Conservation (phyloP, 768 basidiomycete species). For the Boletellus ananas region DNA sequence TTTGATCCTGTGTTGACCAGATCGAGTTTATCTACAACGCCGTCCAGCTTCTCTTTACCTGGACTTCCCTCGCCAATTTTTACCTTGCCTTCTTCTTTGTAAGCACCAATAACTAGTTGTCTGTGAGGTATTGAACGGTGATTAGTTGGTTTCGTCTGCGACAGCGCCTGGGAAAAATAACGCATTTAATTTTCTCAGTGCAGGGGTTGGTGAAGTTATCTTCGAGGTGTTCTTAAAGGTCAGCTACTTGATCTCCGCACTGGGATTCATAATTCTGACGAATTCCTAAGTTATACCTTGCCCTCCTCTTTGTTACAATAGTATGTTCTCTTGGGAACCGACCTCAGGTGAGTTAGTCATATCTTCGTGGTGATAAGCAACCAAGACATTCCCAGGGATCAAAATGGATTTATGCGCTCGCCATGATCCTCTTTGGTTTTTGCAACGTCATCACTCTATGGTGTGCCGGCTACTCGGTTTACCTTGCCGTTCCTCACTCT, state of each 20-base stretch:
- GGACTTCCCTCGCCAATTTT: conserved; percentile 92
- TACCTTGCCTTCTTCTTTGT: conserved; percentile 94
- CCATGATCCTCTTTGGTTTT: conserved; percentile 75
- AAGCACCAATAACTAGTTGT: conserved; percentile 33
- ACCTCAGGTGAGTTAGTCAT: conserved; percentile 47
- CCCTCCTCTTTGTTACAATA: conserved; percentile 72
- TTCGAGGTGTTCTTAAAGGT: conserved; percentile 75
- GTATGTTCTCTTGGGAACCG: conserved; percentile 92
- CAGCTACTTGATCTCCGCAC: conserved; percentile 8
- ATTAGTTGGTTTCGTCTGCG: conserved; percentile 77
- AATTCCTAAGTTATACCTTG: conserved; percentile 65
- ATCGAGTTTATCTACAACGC: conserved; percentile 92
- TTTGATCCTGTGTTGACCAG: conserved; percentile 28
- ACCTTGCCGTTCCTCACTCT: conserved; percentile 74
- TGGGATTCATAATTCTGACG: conserved; percentile 21
- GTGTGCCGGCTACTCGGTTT: conserved; percentile 91
- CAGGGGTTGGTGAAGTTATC: conserved; percentile 64
- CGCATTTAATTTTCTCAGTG: conserved; percentile 80
- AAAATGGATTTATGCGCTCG: conserved; percentile 76
- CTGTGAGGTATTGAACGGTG: conserved; percentile 18
- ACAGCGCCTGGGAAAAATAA: conserved; percentile 51
- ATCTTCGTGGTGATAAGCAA: conserved; percentile 1
- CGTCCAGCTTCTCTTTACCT: conserved; percentile 85
- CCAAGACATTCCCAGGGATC: conserved; percentile 51
- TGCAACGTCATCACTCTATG: conserved; percentile 78